phyloP scores from a whole-genome alignment of 2,329 filamentous ascomycete species.

The Talaromyces sp. region DNA sequence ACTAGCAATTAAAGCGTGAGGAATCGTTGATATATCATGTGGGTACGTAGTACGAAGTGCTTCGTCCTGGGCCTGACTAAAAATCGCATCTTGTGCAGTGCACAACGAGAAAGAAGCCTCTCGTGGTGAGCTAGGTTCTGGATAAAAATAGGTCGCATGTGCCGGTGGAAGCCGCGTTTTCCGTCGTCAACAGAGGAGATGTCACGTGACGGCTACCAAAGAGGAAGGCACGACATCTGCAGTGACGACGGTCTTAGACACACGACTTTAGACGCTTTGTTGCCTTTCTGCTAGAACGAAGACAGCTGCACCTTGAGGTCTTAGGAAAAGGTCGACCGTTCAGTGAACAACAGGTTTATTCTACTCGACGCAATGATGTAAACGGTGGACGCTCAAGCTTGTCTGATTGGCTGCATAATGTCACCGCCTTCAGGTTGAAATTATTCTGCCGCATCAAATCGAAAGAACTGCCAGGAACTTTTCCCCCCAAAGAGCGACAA shows the following conservation, averaged over 20 bases:
- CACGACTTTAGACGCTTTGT: not conserved
- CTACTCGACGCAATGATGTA: not conserved
- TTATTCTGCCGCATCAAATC: conserved; percentile 12
- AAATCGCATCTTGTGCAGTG: not conserved
- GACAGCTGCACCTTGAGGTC: not conserved
- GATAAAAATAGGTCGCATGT: not conserved
- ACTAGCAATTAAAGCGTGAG: conserved; percentile 2
- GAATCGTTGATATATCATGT: not conserved
- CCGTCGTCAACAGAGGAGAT: not conserved
- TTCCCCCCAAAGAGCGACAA: not conserved
- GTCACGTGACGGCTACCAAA: not conserved
- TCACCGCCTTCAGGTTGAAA: conserved; percentile 18
- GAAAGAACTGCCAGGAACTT: not conserved
- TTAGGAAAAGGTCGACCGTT: not conserved
- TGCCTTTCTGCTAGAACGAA: not conserved
- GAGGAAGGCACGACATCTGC: not conserved
- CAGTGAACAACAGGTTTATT: not conserved
- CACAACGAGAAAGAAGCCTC: not conserved
- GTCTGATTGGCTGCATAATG: not conserved
- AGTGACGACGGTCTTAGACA: not conserved
- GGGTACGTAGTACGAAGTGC: too few species aligned
- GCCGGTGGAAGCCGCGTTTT: not conserved
- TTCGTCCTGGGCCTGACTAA: not conserved
- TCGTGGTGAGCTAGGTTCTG: not conserved
- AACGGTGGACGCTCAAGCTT: not conserved